Evolutionary conservation across 495 filamentous ascomycete genomes (phyloP), one percentile per base, ranked within the genome.

Genomic region (Aspergillus indologenus): DNA sequence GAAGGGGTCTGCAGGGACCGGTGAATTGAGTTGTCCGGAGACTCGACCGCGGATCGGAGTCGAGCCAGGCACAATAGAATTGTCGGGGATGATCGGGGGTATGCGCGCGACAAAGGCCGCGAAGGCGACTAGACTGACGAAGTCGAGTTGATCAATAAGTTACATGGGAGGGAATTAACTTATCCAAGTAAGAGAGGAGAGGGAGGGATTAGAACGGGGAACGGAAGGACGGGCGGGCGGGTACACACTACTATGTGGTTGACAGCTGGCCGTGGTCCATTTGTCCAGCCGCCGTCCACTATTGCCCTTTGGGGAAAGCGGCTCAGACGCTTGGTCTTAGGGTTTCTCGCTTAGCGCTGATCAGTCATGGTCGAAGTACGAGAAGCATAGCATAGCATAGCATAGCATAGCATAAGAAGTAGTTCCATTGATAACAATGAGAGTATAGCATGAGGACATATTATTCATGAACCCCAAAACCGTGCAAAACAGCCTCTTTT

Each of bases 181-280:
- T n/a, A n/a, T n/a, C n/a, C n/a, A 29, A 29, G 26, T 29, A 29
- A 29, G 26, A 4, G 26, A 29, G 26, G 3, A 9, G 26, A n/a
- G 26, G 3, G 34, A 40, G 34, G 5, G 12, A 40, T 40, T n/a
- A n/a, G n/a, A 29, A 29, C 12, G 34, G 12, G 34, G 2, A 11
- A 40, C 12, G 12, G 34, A 40, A 40, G 12, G 34, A 40, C 2
- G 12, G 12, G 34, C 6, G 14, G 42, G 60, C 55, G 58, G 55
- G 51, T 56, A 29, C 26, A 4, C 26, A 3, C 4, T 29, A 29
- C 4, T 29, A n/a, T 29, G 26, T 3, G 59, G 59, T 52, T 54
- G 45, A 57, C 60, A 62, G 56, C 60, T 62, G 60, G 60, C 60
- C 45, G 34, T 7, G 55, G 34, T 20, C 50, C 12, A 62, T 62